These are phyloP conservation scores for Soucietia sequanensis DNA, from an alignment of 805 yeast species.

Conservation along the genomic window DNA sequence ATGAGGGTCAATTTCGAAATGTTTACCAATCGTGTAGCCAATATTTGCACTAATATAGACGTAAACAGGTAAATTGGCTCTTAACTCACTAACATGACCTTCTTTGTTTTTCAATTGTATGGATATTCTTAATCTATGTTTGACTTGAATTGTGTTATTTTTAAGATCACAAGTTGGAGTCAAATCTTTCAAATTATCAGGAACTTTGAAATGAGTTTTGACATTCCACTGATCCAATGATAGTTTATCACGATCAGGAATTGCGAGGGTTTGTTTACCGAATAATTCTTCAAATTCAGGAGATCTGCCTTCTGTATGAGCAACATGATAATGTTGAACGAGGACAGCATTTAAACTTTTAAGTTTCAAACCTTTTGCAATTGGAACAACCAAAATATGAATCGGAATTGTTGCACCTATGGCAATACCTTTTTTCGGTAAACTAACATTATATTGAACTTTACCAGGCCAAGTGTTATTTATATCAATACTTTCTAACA, in stretches of 20 bases:
- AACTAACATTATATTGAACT: constrained; percentile 46
- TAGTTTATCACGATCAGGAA: constrained; percentile 18
- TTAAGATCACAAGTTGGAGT: constrained; percentile 44
- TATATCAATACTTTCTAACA: constrained; percentile 45
- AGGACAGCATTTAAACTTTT: constrained; percentile 21
- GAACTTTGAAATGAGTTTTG: constrained; percentile 39
- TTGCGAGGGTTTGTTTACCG: constrained; percentile 23
- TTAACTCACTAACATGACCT: constrained; percentile 51
- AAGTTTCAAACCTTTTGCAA: constrained; percentile 42
- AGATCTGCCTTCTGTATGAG: constrained; percentile 34
- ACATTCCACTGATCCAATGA: constrained; percentile 46
- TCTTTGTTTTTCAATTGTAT: constrained; percentile 46
- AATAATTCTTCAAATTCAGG: constrained; percentile 39
- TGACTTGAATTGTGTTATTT: constrained; percentile 41
- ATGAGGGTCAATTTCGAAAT: constrained; percentile 29
- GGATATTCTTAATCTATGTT: constrained; percentile 44
- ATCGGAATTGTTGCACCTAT: constrained; percentile 46
- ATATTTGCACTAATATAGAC: constrained; percentile 41
- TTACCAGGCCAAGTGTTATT: constrained; percentile 54
- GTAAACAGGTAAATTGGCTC: constrained; percentile 50
- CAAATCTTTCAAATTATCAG: constrained; percentile 36
- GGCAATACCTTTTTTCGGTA: constrained; percentile 46
- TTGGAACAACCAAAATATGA: constrained; percentile 44
- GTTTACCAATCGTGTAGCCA: constrained; percentile 35
- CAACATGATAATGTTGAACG: constrained; percentile 32